Conservation (phyloP, 257 asterid species). For the Asclepias syriaca region DNA sequence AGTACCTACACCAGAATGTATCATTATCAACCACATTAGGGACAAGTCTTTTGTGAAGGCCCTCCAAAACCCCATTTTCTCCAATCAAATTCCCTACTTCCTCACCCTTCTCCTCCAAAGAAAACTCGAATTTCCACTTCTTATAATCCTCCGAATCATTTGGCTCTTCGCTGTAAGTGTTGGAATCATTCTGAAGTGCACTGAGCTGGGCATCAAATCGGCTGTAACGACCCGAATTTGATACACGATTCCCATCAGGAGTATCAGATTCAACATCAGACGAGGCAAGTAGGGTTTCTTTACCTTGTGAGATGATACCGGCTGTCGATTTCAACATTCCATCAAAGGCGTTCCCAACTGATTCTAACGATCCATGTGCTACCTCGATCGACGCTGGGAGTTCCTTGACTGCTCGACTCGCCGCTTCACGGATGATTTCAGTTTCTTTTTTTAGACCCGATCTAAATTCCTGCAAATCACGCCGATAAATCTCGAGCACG, state of each 20-base stretch:
- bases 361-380: slow-evolving; percentile 55
- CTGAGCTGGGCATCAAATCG: slow-evolving; percentile 67
- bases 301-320: slow-evolving; percentile 57
- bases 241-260: slow-evolving; percentile 36
- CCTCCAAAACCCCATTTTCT: slow-evolving; percentile 51
- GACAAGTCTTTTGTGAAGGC: slow-evolving; percentile 37
- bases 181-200: slow-evolving; percentile 48
- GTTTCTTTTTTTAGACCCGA: slow-evolving; percentile 73
- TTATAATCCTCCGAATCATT: slow-evolving; percentile 64
- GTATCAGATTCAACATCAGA: slow-evolving; percentile 63
- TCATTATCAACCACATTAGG: slow-evolving; percentile 56
- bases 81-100: slow-evolving; percentile 54
- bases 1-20: slow-evolving; percentile 74
- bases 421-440: slow-evolving; percentile 64
- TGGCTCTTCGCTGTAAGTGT: slow-evolving; percentile 61
- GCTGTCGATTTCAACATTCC: slow-evolving; percentile 73
- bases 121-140: slow-evolving; percentile 55
- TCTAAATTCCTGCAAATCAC: slow-evolving; percentile 75
- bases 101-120: slow-evolving; percentile 34
- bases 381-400: slow-evolving; percentile 92
- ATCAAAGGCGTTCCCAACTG: slow-evolving; percentile 28
- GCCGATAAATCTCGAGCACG: slow-evolving; percentile 67
- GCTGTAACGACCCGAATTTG: slow-evolving; percentile 46
- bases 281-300: slow-evolving; percentile 33
- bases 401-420: slow-evolving; percentile 87